These are phyloP conservation scores for Nitzschia inconspicua DNA, from an alignment of 108 stramenopile genomes.

Conservation along the genomic window DNA sequence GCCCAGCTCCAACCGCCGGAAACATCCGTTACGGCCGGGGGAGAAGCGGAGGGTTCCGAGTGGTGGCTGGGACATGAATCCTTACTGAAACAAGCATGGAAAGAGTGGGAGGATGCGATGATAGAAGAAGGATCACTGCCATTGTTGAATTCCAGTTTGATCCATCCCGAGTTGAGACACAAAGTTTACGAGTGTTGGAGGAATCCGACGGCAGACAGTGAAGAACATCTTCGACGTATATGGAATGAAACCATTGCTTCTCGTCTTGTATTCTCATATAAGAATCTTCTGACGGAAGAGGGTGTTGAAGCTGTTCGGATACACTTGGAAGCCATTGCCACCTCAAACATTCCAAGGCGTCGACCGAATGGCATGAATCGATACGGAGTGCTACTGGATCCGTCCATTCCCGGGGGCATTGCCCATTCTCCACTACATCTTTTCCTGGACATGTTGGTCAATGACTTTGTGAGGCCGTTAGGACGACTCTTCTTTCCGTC, in stretches of 20 bases:
- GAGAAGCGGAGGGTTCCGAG: slow-evolving; percentile 18
- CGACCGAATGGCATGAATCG: slow-evolving; percentile 80
- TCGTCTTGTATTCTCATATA: too few relatives aligned
- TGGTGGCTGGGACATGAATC: slow-evolving; percentile 39
- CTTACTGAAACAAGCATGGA: slow-evolving; percentile 42
- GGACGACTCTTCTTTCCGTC: slow-evolving; percentile 45
- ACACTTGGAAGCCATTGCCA: slow-evolving; percentile 10
- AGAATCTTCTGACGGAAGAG: slow-evolving; percentile 2
- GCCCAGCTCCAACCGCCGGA: too few relatives aligned
- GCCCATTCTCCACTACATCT: slow-evolving; percentile 5
- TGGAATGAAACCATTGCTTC: too few relatives aligned
- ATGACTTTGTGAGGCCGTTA: slow-evolving; percentile 37
- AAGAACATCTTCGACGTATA: too few relatives aligned
- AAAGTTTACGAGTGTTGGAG: too few relatives aligned
- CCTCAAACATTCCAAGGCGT: slow-evolving; percentile 52
- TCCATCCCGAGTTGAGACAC: not conserved
- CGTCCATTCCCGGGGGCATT: slow-evolving; percentile 39
- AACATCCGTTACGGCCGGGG: not conserved
- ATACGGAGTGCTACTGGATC: slow-evolving; percentile 44
- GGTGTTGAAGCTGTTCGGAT: slow-evolving; percentile 12
- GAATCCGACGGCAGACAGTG: too few relatives aligned
- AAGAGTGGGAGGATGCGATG: slow-evolving; percentile 28
- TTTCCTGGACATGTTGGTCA: slow-evolving; percentile 29
- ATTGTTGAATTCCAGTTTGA: not conserved
- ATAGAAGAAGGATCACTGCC: slow-evolving; percentile 6